Evolutionary conservation across 306 rosid genomes (phyloP).

Genomic region (Cajanus cajan): DNA sequence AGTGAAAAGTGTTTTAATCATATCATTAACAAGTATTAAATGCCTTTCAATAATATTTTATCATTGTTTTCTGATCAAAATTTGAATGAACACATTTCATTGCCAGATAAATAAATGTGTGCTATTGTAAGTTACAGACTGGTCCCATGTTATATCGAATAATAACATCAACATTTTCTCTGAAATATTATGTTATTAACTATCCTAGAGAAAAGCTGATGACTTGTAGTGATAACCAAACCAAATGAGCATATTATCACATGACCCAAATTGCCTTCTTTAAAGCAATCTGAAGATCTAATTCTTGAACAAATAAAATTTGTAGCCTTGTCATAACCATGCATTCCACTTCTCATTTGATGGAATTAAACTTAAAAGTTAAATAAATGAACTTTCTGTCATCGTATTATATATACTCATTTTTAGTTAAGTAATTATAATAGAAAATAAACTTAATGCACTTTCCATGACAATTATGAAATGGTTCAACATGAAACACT

Average conservation of each 20-base stretch:
- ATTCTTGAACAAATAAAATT: neutral
- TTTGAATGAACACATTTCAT: neutral
- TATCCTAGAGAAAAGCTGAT: neutral
- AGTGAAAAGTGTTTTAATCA: neutral
- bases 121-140: neutral
- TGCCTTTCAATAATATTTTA: neutral
- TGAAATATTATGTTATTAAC: neutral
- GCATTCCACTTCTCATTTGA: neutral
- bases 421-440: neutral
- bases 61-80: neutral
- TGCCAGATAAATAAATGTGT: neutral
- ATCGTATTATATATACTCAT: neutral
- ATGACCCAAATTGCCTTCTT: neutral
- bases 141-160: neutral
- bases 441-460: neutral
- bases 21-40: neutral
- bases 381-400: neutral
- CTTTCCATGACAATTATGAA: conserved; percentile 1
- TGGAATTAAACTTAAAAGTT: neutral
- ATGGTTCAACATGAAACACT: neutral
- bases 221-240: neutral
- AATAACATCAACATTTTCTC: neutral
- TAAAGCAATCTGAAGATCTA: neutral
- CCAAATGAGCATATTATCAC: neutral
- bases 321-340: neutral